Base-by-base conservation (phyloP, 352 stramenopile genomes). In the Globisporangium nunn region DNA sequence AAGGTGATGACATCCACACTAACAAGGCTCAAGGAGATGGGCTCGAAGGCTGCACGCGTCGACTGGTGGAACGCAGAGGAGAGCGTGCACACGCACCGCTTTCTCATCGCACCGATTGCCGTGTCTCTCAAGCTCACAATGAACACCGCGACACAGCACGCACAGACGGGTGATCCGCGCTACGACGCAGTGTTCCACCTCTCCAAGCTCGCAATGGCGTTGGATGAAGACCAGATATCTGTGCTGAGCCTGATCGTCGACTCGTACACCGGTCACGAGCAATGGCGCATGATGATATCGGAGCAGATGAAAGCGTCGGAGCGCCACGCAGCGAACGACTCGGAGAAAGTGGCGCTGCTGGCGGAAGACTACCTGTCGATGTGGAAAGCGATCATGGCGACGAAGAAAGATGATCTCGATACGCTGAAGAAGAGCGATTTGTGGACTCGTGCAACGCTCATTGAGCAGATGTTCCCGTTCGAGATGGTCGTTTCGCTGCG, bases 71-170 rank as follows among this genome's bases (percentile, higher is more conserved):
- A 78, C n/a, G 52, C 66, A 6, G 67, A 91, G 14, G 73, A 88
- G 39, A 88, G 66, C 23, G 71, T 74, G 0, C 86, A 93, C 52
- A 67, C 77, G 17, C 86, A 95, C 53, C 71, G 85, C 7, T 96
- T 96, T 59, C 43, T 95, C n/a, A 67, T 96, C 14, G 71, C 80
- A 15, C 86, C 86, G 11, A 91, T 96, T 54, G 77, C 78, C 30
- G 80, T 93, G 4, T 74, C 81, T 14, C 68, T 96, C 33, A 96
- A 96, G 66, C 62, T 96, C 45, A 94, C 82, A 12, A 93, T 96
- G 82, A 96, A 96, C 59, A 93, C 84, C 30, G 83, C 83, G 12
- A 56, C 78, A 2, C 72, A 90, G 45, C 74, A 89, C 46, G 63
- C 76, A 3, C 68, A 91, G 57, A 93, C 80, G 10, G 62, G 85